A percentile compares a stretch with the other conserved stretches of the same genome.
phyloP scores from a whole-genome alignment of 2,329 filamentous ascomycete species.

The Colletotrichum echinochloae region DNA sequence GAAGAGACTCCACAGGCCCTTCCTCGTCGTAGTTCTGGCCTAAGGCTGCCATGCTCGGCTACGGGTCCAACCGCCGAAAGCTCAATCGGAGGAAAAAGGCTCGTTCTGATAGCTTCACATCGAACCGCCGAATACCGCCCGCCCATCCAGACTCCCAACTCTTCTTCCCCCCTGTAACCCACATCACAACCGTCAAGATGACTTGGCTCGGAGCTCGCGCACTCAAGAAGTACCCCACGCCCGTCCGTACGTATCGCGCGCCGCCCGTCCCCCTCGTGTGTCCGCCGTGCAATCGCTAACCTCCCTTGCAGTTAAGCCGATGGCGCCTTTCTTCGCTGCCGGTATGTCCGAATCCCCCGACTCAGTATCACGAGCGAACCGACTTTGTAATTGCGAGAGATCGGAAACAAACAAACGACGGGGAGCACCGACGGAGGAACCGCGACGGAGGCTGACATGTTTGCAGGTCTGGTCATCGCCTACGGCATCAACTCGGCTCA shows the following conservation, averaged over 20 bases:
- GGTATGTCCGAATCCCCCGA: slow-evolving; percentile 71
- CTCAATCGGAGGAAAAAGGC: slow-evolving; percentile 53
- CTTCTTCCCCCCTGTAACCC: slow-evolving; percentile 50
- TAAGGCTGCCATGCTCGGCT: slow-evolving; percentile 50
- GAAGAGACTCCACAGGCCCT: not conserved
- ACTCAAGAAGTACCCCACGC: slow-evolving; percentile 84
- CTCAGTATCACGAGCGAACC: not conserved
- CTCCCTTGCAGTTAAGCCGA: slow-evolving; percentile 77
- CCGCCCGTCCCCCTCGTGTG: slow-evolving; percentile 34
- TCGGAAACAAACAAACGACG: not conserved
- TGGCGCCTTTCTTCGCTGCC: slow-evolving; percentile 93
- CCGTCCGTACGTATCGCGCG: slow-evolving; percentile 75
- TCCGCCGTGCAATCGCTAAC: slow-evolving; percentile 38
- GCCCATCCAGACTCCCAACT: slow-evolving; percentile 51
- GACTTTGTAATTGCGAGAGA: not conserved
- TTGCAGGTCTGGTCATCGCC: slow-evolving; percentile 81
- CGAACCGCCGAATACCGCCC: slow-evolving; percentile 46
- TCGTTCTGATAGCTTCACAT: slow-evolving; percentile 53
- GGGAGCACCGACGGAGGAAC: not conserved
- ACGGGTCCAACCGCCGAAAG: slow-evolving; percentile 50
- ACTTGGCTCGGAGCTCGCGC: slow-evolving; percentile 75
- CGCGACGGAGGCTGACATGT: slow-evolving; percentile 16
- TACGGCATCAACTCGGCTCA: slow-evolving; percentile 92
- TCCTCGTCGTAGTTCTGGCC: slow-evolving; percentile 19
- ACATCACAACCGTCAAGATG: slow-evolving; percentile 69